Base-by-base conservation (phyloP, 2,329 filamentous ascomycete species). In the Nannizzia gypsea region DNA sequence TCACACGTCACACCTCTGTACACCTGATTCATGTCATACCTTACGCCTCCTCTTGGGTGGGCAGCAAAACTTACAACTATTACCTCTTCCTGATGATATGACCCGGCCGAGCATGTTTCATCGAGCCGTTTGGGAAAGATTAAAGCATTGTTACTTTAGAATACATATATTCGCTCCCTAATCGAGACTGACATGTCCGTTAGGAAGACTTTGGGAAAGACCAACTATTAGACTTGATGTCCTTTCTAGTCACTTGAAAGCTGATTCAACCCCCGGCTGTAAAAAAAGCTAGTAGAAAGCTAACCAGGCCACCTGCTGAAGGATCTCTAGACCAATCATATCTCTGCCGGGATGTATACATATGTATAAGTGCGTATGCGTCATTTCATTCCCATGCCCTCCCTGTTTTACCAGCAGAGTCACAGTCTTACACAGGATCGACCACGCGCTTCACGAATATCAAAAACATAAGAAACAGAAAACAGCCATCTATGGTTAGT, bases 401-500 rank as follows among this genome's bases (percentile, higher is more conserved):
- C 50, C 5, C 24, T 31, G 28, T 34, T 26, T 34, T 31, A 54
- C 50, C 26, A 34, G 26, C n/a, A 26, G 50, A 26, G 50, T 26
- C 26, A 24, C 17, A 26, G 6, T 6, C 28, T 17, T 34, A 54
- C 15, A 9, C n/a, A 54, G 15, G 26, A 24, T 31, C 28, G 22
- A 54, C 50, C 8, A 34, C 26, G n/a, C 50, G 15, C 13, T 17
- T 11, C 26, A 31, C n/a, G 13, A 54, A 26, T 9, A 11, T 11
- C 8, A 34, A 13, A 36, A 36, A 31, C 1, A 31, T 6, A 52
- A 54, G 31, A 17, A 26, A 26, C 28, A 54, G 26, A 6, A n/a
- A 15, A 34, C n/a, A 54, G 28, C 26, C 50, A 54, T 54, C 50
- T 54, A 54, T 54, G 9, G 15, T 54, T 36, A 54, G 50, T 54